Evolutionary conservation across 1,139 yeast species (phyloP).

Genomic region (Diutina siamensis): DNA sequence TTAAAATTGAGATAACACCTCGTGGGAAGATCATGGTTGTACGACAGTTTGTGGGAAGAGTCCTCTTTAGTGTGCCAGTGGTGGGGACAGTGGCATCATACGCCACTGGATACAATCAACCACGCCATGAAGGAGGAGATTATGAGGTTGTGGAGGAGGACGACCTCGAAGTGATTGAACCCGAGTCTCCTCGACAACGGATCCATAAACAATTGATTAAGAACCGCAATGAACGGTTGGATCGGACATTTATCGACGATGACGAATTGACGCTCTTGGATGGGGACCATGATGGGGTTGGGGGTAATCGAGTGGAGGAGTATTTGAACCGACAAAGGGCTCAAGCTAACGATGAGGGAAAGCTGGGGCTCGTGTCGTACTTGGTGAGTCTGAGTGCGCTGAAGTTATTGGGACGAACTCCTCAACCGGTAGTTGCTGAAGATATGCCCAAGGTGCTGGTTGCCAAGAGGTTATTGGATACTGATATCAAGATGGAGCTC

Average conservation of each 20-base stretch:
- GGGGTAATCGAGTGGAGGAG: neutral
- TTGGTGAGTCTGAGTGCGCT: conserved; percentile 1
- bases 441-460: neutral
- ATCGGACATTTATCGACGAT: neutral
- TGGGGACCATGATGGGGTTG: neutral
- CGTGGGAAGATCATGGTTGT: conserved; percentile 3
- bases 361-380: neutral
- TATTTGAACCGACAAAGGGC: too few species aligned
- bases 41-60: conserved; percentile 1
- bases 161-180: neutral
- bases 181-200: neutral
- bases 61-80: neutral
- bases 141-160: conserved; percentile 3
- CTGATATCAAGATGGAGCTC: conserved; percentile 4
- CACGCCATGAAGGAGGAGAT: neutral
- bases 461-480: conserved; percentile 4
- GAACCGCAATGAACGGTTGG: neutral
- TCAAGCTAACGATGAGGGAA: too few species aligned
- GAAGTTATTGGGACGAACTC: neutral
- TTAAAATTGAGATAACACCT: too few species aligned
- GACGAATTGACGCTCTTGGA: neutral
- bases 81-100: neutral
- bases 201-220: conserved; percentile 3
- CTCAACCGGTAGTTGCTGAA: neutral
- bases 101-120: conserved; percentile 1